These are phyloP conservation scores for Diaporthe amygdali DNA, from an alignment of 2,329 filamentous ascomycete species.

Conservation along the genomic window DNA sequence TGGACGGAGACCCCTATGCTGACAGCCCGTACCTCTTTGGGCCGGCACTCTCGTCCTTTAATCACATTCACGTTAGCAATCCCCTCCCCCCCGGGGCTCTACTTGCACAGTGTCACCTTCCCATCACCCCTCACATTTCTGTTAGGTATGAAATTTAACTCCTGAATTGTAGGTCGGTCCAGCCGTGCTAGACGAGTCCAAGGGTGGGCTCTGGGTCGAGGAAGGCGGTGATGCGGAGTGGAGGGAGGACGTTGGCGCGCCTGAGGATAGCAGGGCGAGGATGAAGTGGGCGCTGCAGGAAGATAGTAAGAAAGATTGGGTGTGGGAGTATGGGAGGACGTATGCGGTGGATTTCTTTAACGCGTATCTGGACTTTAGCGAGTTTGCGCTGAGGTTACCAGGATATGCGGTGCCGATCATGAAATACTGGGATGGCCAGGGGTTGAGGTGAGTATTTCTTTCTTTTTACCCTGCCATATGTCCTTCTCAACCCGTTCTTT, in stretches of 20 bases:
- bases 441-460: conserved; percentile 64
- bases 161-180: conserved; percentile 46
- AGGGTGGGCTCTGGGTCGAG: conserved; percentile 62
- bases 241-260: conserved; percentile 55
- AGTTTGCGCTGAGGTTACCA: conserved; percentile 73
- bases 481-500: not conserved
- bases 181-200: conserved; percentile 49
- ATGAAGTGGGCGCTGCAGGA: conserved; percentile 63
- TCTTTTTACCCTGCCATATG: conserved; percentile 2
- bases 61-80: conserved; percentile 65
- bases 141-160: not conserved
- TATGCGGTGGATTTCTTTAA: conserved; percentile 80
- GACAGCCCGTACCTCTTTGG: conserved; percentile 89
- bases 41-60: conserved; percentile 80
- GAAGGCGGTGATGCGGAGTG: conserved; percentile 62
- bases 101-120: not conserved
- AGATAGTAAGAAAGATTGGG: conserved; percentile 55
- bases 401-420: conserved; percentile 77
- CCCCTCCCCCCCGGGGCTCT: not conserved
- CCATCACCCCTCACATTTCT: not conserved
- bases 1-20: conserved; percentile 89
- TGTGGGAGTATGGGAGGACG: conserved; percentile 58
- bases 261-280: conserved; percentile 55
- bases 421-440: conserved; percentile 81
- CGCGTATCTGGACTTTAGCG: conserved; percentile 84